These are phyloP conservation scores for Maudiozyma saulgeensis DNA, from an alignment of 805 yeast species.

Conservation along the genomic window DNA sequence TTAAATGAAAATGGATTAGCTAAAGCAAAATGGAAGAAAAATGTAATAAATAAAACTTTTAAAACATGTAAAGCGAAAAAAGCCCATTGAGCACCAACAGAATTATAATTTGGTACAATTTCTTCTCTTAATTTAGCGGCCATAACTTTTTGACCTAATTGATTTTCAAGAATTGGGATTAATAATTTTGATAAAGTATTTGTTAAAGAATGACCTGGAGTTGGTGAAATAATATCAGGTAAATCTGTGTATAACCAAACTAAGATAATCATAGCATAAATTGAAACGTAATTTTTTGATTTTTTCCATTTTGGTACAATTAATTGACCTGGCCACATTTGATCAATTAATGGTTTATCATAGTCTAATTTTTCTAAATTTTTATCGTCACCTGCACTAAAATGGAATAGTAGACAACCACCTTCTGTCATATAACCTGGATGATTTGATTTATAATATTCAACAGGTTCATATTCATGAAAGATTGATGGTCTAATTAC, in stretches of 20 bases:
- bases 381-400: conserved; percentile 42
- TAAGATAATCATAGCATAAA: conserved; percentile 28
- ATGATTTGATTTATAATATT: conserved; percentile 50
- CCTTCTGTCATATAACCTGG: conserved; percentile 71
- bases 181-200: conserved; percentile 39
- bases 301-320: conserved; percentile 36
- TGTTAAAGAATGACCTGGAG: conserved; percentile 82
- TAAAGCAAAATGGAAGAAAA: conserved; percentile 56
- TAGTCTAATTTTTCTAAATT: conserved; percentile 39
- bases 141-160: conserved; percentile 33
- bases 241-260: conserved; percentile 88
- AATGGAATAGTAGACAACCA: conserved; percentile 67
- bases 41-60: conserved; percentile 48
- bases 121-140: conserved; percentile 45
- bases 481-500: conserved; percentile 74
- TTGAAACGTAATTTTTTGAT: conserved; percentile 9
- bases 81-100: conserved; percentile 44
- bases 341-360: conserved; percentile 45
- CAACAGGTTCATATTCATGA: conserved; percentile 53
- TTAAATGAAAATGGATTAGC: conserved; percentile 63
- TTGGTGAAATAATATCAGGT: conserved; percentile 82
- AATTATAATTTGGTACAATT: conserved; percentile 32
- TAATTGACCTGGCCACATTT: conserved; percentile 85
- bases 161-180: conserved; percentile 21
- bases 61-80: conserved; percentile 67